Percentiles rank a stretch among this genome's conserved stretches.
phyloP scores from a whole-genome alignment of 805 yeast genomes.

The Starmerella potacharoeniae region DNA sequence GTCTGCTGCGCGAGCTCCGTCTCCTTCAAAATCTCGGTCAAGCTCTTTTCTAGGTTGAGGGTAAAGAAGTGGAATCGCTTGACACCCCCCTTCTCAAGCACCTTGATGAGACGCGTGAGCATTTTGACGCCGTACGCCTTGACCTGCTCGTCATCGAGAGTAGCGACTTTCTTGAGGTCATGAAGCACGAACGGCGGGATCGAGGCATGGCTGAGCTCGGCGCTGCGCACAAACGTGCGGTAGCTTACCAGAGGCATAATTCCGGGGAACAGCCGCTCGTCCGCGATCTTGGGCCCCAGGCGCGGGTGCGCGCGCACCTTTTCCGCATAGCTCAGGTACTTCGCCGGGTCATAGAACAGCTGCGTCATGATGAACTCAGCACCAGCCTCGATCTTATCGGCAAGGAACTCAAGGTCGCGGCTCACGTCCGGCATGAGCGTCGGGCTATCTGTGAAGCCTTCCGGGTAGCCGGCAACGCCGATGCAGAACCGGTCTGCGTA shows the following conservation, averaged over 20 bases:
- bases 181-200: constrained; percentile 66
- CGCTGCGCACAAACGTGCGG: constrained; percentile 82
- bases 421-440: constrained; percentile 54
- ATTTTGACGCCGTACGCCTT: constrained; percentile 75
- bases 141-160: constrained; percentile 84
- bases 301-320: constrained; percentile 42
- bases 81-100: constrained; percentile 47
- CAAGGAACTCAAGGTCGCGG: constrained; percentile 65
- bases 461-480: constrained; percentile 98
- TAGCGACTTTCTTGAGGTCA: constrained; percentile 48
- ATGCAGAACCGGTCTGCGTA: constrained; percentile 78
- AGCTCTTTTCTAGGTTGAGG: constrained; percentile 80
- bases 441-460: constrained; percentile 88
- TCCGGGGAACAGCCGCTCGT: constrained; percentile 87
- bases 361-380: constrained; percentile 92
- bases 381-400: constrained; percentile 83
- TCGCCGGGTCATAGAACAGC: constrained; percentile 75
- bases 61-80: constrained; percentile 89
- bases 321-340: constrained; percentile 67
- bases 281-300: constrained; percentile 48
- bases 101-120: constrained; percentile 66
- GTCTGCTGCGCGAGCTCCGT: constrained; percentile 34
- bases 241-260: constrained; percentile 96
- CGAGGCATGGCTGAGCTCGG: constrained; percentile 78
- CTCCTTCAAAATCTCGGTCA: constrained; percentile 67